phyloP scores from a whole-genome alignment of 2,329 filamentous ascomycete species.

The Hymenoscyphus repandus region DNA sequence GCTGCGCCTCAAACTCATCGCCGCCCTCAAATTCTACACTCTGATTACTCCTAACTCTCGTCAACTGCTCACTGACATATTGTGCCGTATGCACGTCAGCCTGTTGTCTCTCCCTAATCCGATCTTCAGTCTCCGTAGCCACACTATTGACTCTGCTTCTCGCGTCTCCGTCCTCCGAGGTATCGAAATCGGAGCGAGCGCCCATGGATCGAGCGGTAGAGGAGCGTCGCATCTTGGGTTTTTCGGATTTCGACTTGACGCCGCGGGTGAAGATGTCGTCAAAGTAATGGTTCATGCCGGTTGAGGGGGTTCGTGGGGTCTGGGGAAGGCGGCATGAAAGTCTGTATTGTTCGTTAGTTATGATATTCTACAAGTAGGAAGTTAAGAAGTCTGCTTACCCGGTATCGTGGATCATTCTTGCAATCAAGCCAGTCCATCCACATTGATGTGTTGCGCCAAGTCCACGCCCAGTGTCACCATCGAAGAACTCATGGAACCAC shows the following conservation, averaged over 20 bases:
- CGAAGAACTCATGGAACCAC: conserved; percentile 98
- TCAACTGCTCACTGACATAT: conserved; percentile 78
- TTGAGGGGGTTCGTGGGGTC: conserved; percentile 81
- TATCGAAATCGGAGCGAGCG: conserved; percentile 71
- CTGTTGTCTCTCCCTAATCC: conserved; percentile 43
- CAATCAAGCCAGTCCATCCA: conserved; percentile 93
- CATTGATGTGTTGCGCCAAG: conserved; percentile 92
- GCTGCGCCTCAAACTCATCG: conserved; percentile 58
- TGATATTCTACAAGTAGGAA: too few relatives aligned
- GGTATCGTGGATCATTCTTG: conserved; percentile 96
- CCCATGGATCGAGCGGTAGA: conserved; percentile 82
- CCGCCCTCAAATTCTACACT: conserved; percentile 37
- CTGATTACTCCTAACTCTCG: conserved; percentile 57
- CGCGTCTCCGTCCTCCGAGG: conserved; percentile 41
- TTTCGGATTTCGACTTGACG: conserved; percentile 32
- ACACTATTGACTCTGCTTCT: conserved; percentile 37
- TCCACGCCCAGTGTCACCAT: conserved; percentile 83
- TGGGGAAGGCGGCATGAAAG: conserved; percentile 87
- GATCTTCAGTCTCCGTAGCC: conserved; percentile 47
- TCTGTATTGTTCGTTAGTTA: conserved; percentile 48
- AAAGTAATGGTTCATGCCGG: conserved; percentile 88
- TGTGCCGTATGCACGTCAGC: conserved; percentile 68
- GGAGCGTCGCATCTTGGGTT: conserved; percentile 64
- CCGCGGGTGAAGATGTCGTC: conserved; percentile 75
- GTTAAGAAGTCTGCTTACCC: conserved; percentile 55